A percentile compares a stretch with the other conserved stretches of the same genome.
Evolutionary conservation across 441 rosid genomes (phyloP).

Genomic region (Corymbia citriodora): DNA sequence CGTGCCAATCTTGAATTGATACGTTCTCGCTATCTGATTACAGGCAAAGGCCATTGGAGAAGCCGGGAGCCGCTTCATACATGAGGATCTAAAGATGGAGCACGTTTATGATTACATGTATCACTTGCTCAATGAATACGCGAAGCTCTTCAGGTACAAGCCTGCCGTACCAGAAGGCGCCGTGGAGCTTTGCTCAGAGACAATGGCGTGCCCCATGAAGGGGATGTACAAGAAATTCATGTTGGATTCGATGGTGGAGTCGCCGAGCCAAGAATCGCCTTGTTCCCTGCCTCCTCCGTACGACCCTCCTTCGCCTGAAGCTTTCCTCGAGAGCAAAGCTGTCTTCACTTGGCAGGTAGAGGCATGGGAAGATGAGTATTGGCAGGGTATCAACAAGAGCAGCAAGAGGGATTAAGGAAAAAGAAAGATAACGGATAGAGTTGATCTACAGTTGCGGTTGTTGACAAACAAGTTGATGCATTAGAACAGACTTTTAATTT

Average conservation of each 20-base stretch:
- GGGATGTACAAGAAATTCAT: not conserved
- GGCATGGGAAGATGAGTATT: not conserved
- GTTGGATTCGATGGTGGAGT: not conserved
- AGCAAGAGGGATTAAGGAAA: not conserved
- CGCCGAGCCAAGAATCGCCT: not conserved
- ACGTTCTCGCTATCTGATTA: not conserved
- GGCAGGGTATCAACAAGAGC: not conserved
- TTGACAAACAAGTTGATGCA: not conserved
- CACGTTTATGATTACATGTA: not conserved
- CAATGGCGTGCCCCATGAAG: not conserved
- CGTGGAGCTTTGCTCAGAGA: not conserved
- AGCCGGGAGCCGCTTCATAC: not conserved
- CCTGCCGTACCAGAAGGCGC: not conserved
- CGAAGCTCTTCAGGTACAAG: not conserved
- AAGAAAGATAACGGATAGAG: not conserved
- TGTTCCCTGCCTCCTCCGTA: not conserved
- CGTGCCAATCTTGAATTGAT: not conserved
- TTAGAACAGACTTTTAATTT: not conserved
- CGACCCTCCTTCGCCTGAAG: not conserved
- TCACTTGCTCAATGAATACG: not conserved
- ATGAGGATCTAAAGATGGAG: not conserved
- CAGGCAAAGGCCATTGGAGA: not conserved
- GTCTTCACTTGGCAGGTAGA: not conserved
- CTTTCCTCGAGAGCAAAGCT: not conserved
- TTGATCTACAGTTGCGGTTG: not conserved